Base-by-base conservation (phyloP, 495 filamentous ascomycete genomes). In the Talaromyces wortmannii region DNA sequence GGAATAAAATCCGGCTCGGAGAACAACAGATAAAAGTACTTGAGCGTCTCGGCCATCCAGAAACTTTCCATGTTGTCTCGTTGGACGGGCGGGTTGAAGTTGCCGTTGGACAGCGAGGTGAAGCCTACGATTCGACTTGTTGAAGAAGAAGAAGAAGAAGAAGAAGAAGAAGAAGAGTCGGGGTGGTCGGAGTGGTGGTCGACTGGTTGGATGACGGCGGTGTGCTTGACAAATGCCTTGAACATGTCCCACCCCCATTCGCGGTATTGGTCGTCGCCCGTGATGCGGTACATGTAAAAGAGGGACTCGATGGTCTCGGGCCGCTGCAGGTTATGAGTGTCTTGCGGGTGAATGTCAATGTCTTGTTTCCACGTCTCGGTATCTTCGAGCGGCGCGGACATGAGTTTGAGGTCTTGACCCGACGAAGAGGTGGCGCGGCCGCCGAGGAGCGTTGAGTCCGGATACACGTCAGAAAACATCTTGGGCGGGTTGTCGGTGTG, bases 231-330 rank as follows among this genome's bases (percentile, higher is more conserved):
- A 67, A 99, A 97, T 1, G 85, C 82, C 71, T 92, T 84, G 74
- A 99, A 99, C 82, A 97, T 97, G 58, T 95, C 85, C 94, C 94
- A 99, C 7, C 95, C 94, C 94, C 94, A 97, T 57, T 96, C 81
- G 12, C 94, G 83, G 68, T 99, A 99, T 58, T 82, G 89, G 29
- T 80, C 76, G 55, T 99, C 92, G 31, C 89, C 91, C 15, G 94
- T 99, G 65, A 99, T 92, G 52, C 94, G 85, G 87, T 92, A 99
- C 91, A 99, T 95, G 71, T 97, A 94, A 68, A 97, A 91, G 48
- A 99, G 75, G 52, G 87, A 92, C 69, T 97, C 94, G 45, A 97
- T 83, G 0, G 94, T 96, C 69, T 97, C 95, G 5, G 94, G 94
- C 29, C 94, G 82, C 73, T 96, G 94, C n/a, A 97, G 76, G 65